Percentiles rank a stretch among this genome's conserved stretches.
These are phyloP conservation scores for Pseudopyricularia javanii DNA, from an alignment of 2,329 filamentous ascomycete species.

Conservation along the genomic window DNA sequence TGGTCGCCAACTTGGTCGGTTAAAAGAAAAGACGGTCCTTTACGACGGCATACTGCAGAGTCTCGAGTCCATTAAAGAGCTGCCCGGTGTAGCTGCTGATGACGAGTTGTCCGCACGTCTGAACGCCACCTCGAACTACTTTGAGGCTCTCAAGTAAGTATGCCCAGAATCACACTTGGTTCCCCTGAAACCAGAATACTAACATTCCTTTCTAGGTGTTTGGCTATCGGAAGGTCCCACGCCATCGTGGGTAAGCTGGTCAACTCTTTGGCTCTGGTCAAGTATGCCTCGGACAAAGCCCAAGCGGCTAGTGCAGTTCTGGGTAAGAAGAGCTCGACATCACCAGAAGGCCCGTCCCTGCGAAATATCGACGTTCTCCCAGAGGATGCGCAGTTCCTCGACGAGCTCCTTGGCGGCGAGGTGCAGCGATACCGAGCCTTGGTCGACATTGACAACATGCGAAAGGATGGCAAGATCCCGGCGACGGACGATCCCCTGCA, in stretches of 20 bases:
- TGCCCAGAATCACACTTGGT: too few relatives aligned
- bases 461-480: slow-evolving; percentile 27
- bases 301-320: slow-evolving; percentile 36
- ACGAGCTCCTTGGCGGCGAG: slow-evolving; percentile 52
- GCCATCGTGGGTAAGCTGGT: slow-evolving; percentile 57
- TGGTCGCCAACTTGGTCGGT: slow-evolving; percentile 62
- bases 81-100: slow-evolving; percentile 84
- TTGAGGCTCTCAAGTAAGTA: slow-evolving; percentile 71
- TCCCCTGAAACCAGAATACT: background rate
- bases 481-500: background rate
- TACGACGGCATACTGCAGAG: slow-evolving; percentile 89
- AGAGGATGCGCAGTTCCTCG: slow-evolving; percentile 45
- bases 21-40: slow-evolving; percentile 78
- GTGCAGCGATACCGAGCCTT: slow-evolving; percentile 74
- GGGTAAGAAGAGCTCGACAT: slow-evolving; percentile 18
- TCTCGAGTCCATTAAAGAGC: slow-evolving; percentile 76
- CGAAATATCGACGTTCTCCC: slow-evolving; percentile 57
- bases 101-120: slow-evolving; percentile 63
- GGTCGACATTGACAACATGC: slow-evolving; percentile 65
- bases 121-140: slow-evolving; percentile 70
- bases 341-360: slow-evolving; percentile 16
- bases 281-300: slow-evolving; percentile 55
- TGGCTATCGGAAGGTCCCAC: slow-evolving; percentile 79
- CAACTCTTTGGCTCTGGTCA: slow-evolving; percentile 77
- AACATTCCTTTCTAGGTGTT: slow-evolving; percentile 39